Evolutionary conservation across 2,329 filamentous ascomycete genomes (phyloP).

Genomic region (Exophiala oligosperma): DNA sequence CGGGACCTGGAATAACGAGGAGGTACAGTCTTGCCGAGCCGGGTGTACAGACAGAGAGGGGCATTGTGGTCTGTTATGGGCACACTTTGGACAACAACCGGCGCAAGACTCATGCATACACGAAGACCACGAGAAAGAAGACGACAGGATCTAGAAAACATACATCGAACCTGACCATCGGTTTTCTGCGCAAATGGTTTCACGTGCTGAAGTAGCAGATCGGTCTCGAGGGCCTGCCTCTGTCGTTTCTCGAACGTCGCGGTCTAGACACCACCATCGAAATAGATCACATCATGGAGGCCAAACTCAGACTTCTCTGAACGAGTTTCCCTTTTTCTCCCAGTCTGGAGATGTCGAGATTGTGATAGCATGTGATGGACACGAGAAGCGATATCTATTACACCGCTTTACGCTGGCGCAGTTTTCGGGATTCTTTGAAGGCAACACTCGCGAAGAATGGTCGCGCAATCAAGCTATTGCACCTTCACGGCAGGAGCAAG

Average conservation of each 20-base stretch:
- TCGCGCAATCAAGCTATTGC: constrained; percentile 44
- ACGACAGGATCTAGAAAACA: not conserved
- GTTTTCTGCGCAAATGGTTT: constrained; percentile 35
- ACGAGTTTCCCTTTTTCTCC: constrained; percentile 90
- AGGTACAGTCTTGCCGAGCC: not conserved
- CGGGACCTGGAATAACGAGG: not conserved
- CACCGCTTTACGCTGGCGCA: constrained; percentile 85
- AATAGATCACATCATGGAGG: constrained; percentile 81
- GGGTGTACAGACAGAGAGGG: not conserved
- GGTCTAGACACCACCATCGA: constrained; percentile 63
- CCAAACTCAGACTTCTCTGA: constrained; percentile 70
- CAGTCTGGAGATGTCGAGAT: constrained; percentile 94
- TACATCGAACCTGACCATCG: not conserved
- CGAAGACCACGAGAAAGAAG: not conserved
- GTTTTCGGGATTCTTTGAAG: constrained; percentile 92
- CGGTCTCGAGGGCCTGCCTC: constrained; percentile 61
- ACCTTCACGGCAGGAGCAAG: constrained; percentile 31
- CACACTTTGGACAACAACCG: not conserved
- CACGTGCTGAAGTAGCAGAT: constrained; percentile 48
- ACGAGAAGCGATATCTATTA: constrained; percentile 81
- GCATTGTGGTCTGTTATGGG: not conserved
- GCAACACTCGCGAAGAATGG: constrained; percentile 79
- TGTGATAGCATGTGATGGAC: constrained; percentile 66
- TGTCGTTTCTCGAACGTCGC: constrained; percentile 63
- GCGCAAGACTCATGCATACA: constrained; percentile 3